Evolutionary conservation across 768 basidiomycete genomes (phyloP), one percentile per base, ranked within the genome.

Genomic region (Termitomyces sp.): DNA sequence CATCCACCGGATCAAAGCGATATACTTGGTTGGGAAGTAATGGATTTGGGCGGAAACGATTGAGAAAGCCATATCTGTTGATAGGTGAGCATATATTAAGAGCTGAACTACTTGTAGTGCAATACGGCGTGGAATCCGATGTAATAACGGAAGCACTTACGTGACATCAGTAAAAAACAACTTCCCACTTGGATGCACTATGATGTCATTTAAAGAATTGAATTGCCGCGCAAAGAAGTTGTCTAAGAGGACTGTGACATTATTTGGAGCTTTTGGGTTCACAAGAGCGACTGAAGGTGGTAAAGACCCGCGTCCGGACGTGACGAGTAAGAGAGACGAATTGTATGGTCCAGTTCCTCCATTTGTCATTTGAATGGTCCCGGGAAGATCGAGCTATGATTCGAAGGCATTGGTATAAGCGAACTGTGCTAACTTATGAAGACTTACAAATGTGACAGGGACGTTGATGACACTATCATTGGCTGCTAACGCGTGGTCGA

Each of bases 221-320:
- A 92, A 93, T 62, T 90, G 90, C 4, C 89, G 75, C 3, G 90
- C 90, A 63, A 82, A 88, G 70, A 80, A 90, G 72, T 92, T 92
- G 71, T 92, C 87, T 59, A 92, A 69, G 16, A 92, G 69, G 26
- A 88, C 80, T 0, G 87, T 90, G 4, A 80, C 73, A 55, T 90
- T 87, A 70, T 84, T 77, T 0, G 89, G 89, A 9, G 80, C 66
- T 4, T 64, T 66, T 0, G 89, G 87, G 65, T 90, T 83, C 50
- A 90, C 83, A 26, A 87, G 77, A 0, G 78, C 83, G 26, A 91
- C 65, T 3, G 81, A 82, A 20, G 88, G 82, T 8, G 88, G 85
- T 6, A 79, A 71, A 30, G 77, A 69, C 0, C 84, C 88, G 53
- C 86, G 81, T 35, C 88, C 88, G 24, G 87, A 87, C 14, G 80